Conservation (phyloP, 805 yeast species). For the Saccharomycopsis sp. region DNA sequence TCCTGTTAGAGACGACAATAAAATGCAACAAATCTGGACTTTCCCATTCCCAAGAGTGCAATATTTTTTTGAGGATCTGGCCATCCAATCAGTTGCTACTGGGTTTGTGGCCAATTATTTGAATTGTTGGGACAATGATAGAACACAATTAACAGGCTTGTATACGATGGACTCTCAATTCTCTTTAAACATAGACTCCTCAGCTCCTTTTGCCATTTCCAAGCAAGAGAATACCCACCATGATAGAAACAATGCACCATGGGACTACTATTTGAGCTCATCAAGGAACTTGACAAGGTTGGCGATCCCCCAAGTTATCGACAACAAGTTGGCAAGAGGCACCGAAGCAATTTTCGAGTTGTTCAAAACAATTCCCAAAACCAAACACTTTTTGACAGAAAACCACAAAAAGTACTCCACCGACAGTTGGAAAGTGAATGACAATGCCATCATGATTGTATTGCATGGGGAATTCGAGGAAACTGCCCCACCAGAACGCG, state of each 20-base stretch:
- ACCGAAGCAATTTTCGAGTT: constrained; percentile 50
- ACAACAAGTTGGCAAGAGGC: constrained; percentile 58
- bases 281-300: constrained; percentile 73
- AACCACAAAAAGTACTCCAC: constrained; percentile 62
- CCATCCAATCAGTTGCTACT: constrained; percentile 62
- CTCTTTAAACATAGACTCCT: constrained; percentile 66
- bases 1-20: constrained; percentile 63
- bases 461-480: constrained; percentile 86
- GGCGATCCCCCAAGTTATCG: constrained; percentile 34
- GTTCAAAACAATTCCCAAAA: constrained; percentile 65
- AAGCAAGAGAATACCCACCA: background rate
- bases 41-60: constrained; percentile 50
- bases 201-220: constrained; percentile 39
- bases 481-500: constrained; percentile 41
- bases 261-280: constrained; percentile 59
- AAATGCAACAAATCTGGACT: constrained; percentile 40
- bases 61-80: constrained; percentile 74
- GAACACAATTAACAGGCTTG: constrained; percentile 58
- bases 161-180: constrained; percentile 82
- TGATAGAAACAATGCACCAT: constrained; percentile 26
- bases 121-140: constrained; percentile 70
- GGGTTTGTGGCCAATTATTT: constrained; percentile 68
- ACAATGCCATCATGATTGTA: constrained; percentile 62
- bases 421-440: constrained; percentile 57
- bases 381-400: constrained; percentile 60